These are phyloP conservation scores for Yarrowia sp. DNA, from an alignment of 805 yeast species.

Conservation along the genomic window DNA sequence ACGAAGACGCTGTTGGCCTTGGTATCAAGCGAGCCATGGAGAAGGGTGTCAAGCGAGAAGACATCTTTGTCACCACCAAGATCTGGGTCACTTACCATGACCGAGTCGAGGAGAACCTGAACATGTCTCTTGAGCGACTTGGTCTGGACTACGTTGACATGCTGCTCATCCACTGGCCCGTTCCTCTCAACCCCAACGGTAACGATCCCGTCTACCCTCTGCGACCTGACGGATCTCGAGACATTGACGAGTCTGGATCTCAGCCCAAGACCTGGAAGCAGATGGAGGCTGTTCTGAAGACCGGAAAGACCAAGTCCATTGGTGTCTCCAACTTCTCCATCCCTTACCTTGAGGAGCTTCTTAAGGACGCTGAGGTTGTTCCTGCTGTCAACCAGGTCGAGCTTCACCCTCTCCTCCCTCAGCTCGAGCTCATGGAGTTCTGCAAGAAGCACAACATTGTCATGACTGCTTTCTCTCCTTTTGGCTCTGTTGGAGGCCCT, in stretches of 20 bases:
- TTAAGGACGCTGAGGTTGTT: slow-evolving; percentile 47
- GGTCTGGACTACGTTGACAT: slow-evolving; percentile 63
- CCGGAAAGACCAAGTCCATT: slow-evolving; percentile 52
- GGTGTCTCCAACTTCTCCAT: slow-evolving; percentile 76
- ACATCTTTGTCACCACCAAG: slow-evolving; percentile 63
- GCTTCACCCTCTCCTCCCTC: slow-evolving; percentile 70
- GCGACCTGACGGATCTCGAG: slow-evolving; percentile 43
- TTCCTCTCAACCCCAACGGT: slow-evolving; percentile 37
- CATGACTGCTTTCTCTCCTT: slow-evolving; percentile 74
- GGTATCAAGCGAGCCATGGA: slow-evolving; percentile 47
- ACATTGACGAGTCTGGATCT: slow-evolving; percentile 35
- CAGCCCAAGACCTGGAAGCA: slow-evolving; percentile 58
- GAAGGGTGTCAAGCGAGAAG: slow-evolving; percentile 46
- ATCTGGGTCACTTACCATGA: slow-evolving; percentile 47
- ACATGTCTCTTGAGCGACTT: slow-evolving; percentile 50
- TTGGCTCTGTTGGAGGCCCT: slow-evolving; percentile 66
- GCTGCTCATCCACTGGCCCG: slow-evolving; percentile 69
- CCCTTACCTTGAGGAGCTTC: slow-evolving; percentile 50
- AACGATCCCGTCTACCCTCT: slow-evolving; percentile 39
- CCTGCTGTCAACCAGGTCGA: slow-evolving; percentile 80
- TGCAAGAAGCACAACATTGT: slow-evolving; percentile 53
- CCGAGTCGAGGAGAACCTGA: slow-evolving; percentile 49
- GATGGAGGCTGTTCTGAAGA: slow-evolving; percentile 56
- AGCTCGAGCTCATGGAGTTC: slow-evolving; percentile 54
- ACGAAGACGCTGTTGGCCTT: slow-evolving; percentile 65